phyloP scores from a whole-genome alignment of 768 basidiomycete genomes.

The Melanogaster broomeanus region DNA sequence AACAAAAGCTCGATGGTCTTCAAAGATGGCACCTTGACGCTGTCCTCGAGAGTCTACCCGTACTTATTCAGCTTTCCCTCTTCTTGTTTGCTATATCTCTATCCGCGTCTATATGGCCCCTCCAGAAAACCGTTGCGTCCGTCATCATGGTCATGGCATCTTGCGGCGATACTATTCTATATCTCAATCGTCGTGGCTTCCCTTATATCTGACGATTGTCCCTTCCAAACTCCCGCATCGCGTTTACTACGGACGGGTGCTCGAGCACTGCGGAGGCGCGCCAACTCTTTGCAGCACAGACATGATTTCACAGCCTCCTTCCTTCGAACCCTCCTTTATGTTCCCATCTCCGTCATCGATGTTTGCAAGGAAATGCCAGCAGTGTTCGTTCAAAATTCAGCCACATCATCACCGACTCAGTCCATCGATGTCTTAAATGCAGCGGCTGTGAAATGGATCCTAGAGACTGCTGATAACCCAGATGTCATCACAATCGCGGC shows the following conservation, averaged over 20 bases:
- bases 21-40: conserved; percentile 6
- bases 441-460: conserved; percentile 5
- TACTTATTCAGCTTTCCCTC: conserved; percentile 5
- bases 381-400: background rate
- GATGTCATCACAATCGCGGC: conserved; percentile 6
- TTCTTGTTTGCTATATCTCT: conserved; percentile 6
- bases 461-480: conserved; percentile 6
- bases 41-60: conserved; percentile 1
- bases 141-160: background rate
- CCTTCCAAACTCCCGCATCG: conserved; percentile 2
- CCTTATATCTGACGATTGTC: conserved; percentile 1
- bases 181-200: conserved; percentile 2
- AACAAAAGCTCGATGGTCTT: conserved; percentile 7
- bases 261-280: background rate
- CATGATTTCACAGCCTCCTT: background rate
- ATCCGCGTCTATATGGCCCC: background rate
- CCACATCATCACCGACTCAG: background rate
- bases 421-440: conserved; percentile 1
- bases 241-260: background rate
- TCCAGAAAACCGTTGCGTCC: background rate
- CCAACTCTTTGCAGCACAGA: background rate
- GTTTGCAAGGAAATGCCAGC: background rate
- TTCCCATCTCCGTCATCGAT: background rate
- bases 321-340: background rate
- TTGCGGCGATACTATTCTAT: conserved; percentile 2